Evolutionary conservation across 306 rosid genomes (phyloP).

Genomic region (Senna tora): DNA sequence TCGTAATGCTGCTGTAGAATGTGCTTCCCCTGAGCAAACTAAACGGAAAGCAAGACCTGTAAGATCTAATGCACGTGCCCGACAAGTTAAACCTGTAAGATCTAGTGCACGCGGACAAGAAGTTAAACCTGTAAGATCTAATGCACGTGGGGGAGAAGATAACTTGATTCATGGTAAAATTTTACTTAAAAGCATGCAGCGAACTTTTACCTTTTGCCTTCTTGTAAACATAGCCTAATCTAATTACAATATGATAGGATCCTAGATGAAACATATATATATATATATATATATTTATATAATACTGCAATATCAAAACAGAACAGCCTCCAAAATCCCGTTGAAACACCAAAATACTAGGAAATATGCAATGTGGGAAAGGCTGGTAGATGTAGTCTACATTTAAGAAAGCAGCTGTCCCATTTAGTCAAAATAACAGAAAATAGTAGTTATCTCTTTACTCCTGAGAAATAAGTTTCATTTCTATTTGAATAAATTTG

Average conservation of each 20-base stretch:
- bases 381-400: not conserved
- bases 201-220: not conserved
- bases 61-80: no score
- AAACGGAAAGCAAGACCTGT: conserved; percentile 42
- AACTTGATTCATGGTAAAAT: conserved; percentile 43
- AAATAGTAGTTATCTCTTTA: not conserved
- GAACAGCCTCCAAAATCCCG: no score
- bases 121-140: conserved; percentile 19
- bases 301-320: no score
- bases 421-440: not conserved
- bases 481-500: conserved; percentile 27
- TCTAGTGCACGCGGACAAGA: no score
- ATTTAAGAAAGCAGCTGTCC: not conserved
- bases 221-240: no score
- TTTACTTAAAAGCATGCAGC: not conserved
- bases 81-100: conserved; percentile 23
- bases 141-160: conserved; percentile 1
- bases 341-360: no score
- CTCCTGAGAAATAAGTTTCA: conserved; percentile 12
- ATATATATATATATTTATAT: no score
- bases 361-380: not conserved
- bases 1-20: conserved; percentile 22
- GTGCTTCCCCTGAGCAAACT: not conserved
- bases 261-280: no score
- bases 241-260: no score